Evolutionary conservation across 306 rosid genomes (phyloP), one percentile per base, ranked within the genome.

Genomic region (Delonix regia): DNA sequence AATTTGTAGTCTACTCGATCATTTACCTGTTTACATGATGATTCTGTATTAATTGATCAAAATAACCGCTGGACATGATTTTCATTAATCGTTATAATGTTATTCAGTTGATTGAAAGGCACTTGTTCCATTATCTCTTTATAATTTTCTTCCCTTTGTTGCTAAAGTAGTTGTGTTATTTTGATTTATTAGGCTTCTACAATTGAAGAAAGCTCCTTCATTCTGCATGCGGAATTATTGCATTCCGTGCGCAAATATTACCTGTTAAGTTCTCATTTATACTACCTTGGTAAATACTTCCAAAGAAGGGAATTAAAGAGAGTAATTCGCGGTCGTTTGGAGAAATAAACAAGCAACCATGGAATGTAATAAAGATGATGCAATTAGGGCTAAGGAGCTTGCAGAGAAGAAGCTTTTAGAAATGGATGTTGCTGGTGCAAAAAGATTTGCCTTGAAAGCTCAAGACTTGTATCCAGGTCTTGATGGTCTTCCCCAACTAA

Each of bases 371-470:
- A 89, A 80, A 83, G 90, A 85, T 0, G 84, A 76, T 27, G 94
- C 97, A 68, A 38, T 75, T 16, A 88, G 72, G 88, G 90, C 84
- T 15, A 90, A 88, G 78, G 83, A 80, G 82, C 75, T 90, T 34
- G 97, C 97, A 1, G 97, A 92, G 88, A 83, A 88, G 84, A 89
- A 73, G 83, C 72, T 89, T 45, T 36, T 51, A 30, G 84, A 75
- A 83, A 47, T 18, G 69, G 89, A 90, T 67, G 21, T 83, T 74
- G 70, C 39, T 13, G 83, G 86, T 18, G 99, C 97, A n/a, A 84
- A 75, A 62, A 70, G 70, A 69, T 81, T 90, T n/a, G 95, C 95
- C 79, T 45, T 49, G 63, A 92, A 71, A 83, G 95, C 99, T n/a
- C 91, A 71, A 27, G 75, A 28, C 34, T 82, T 92, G 83, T 74